Base-by-base conservation (phyloP, 192 early-diverging fungal genomes). In the Coemansia sp. region DNA sequence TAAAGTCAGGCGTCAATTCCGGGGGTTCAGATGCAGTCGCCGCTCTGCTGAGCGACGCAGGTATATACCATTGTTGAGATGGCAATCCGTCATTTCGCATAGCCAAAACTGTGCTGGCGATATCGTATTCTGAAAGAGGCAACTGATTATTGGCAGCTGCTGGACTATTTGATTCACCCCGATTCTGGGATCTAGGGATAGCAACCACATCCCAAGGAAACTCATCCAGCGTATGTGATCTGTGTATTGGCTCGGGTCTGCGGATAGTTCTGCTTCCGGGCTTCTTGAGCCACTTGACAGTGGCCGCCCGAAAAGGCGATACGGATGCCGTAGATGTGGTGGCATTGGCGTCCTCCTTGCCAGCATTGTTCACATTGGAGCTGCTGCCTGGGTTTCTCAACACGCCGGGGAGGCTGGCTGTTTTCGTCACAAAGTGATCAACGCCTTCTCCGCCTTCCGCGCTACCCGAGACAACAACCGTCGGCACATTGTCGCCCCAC, bases 81-180 rank as follows among this genome's bases (percentile, higher is more conserved):
- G 67, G 60, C 55, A 71, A 22, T 9, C 67, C 67, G 33, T 71
- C 67, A 39, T 62, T 59, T 2, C 67, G 60, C 50, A 71, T 45
- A 3, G 60, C 67, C 46, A 55, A 50, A 23, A 53, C 60, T 2
- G 50, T 54, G 25, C 52, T 58, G 20, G 60, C 35, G 15, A 53
- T 46, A 28, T 20, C 40, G 17, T 45, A 38, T 3, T 53, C 46
- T 34, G 42, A 29, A 33, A 46, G 30, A 10, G 28, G 30, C 23
- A 33, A 7, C 30, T 24, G 43, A n/a, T 2, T 19, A 2, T 38
- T 10, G 5, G 34, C 22, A 9, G n/a, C 11, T 19, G 34, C 25
- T 28, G 23, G n/a, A n/a, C n/a, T n/a, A n/a, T n/a, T n/a, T n/a
- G n/a, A n/a, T n/a, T n/a, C n/a, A n/a, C n/a, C n/a, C n/a, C n/a